Evolutionary conservation across 208 protist species (phyloP).

Genomic region (Crithidia brevicula): DNA sequence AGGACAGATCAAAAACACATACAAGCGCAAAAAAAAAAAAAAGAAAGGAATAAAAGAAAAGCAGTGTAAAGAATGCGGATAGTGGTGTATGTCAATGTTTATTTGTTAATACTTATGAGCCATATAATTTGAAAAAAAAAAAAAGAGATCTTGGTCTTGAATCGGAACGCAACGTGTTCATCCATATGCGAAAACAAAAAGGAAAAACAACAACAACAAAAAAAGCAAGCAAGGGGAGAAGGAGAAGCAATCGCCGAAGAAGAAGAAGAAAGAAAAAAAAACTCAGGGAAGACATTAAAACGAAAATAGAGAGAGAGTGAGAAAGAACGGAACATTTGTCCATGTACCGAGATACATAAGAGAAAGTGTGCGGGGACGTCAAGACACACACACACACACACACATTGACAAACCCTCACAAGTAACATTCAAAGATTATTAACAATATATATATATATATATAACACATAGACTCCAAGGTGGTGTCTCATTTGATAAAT

Average conservation of each 20-base stretch:
- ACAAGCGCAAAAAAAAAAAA: background rate
- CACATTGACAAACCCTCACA: background rate
- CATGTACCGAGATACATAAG: too few species aligned
- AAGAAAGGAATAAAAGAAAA: background rate
- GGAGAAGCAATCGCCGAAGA: background rate
- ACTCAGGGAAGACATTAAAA: background rate
- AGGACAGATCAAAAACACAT: background rate
- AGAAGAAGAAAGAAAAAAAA: conserved; percentile 12
- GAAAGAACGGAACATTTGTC: too few species aligned
- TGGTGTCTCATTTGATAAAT: too few species aligned
- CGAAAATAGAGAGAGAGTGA: background rate
- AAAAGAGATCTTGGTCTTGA: too few species aligned
- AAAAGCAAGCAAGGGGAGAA: background rate
- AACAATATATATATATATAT: conserved; percentile 12
- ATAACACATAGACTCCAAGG: too few species aligned
- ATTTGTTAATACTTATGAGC: too few species aligned
- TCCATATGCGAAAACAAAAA: background rate
- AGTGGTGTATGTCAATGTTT: background rate
- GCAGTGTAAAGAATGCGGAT: too few species aligned
- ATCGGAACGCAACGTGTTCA: too few species aligned
- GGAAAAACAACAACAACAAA: background rate
- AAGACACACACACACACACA: conserved; percentile 1
- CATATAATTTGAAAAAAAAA: too few species aligned
- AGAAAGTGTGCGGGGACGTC: too few species aligned
- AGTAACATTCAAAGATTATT: background rate